A percentile compares a stretch with the other conserved stretches of the same genome.
Evolutionary conservation across 331 rosid species (phyloP).

Genomic region (Prunus yedoensis): DNA sequence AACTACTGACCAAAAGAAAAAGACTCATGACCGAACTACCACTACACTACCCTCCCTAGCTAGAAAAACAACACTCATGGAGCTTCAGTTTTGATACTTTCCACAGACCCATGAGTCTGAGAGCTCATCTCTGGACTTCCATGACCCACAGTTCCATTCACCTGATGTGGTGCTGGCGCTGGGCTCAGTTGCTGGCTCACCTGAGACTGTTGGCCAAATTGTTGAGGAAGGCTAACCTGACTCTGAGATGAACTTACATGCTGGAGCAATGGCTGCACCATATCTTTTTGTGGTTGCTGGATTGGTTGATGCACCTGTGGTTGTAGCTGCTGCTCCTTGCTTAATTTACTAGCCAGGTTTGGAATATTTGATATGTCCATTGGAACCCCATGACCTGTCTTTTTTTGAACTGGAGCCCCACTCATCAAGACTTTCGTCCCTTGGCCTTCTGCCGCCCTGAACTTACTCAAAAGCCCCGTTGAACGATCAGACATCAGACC

Average conservation of each 20-base stretch:
- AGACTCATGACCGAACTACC: neutral
- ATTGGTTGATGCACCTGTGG: neutral
- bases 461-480: neutral
- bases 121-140: slow-evolving; percentile 7
- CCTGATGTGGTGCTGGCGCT: slow-evolving; percentile 6
- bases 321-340: slow-evolving; percentile 10
- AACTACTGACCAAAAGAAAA: neutral
- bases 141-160: neutral
- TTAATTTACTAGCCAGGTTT: slow-evolving; percentile 1
- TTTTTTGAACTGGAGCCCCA: slow-evolving; percentile 14
- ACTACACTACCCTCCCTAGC: neutral
- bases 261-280: slow-evolving; percentile 10
- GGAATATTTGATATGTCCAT: slow-evolving; percentile 7
- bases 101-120: slow-evolving; percentile 9
- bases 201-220: slow-evolving; percentile 5
- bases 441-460: slow-evolving; percentile 16
- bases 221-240: slow-evolving; percentile 1
- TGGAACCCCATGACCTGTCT: neutral
- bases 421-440: slow-evolving; percentile 1
- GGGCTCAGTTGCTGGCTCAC: slow-evolving; percentile 11
- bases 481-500: slow-evolving; percentile 3
- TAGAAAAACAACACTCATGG: neutral
- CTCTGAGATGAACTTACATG: slow-evolving; percentile 14
- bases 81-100: neutral
- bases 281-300: neutral